A percentile compares a stretch with the other conserved stretches of the same genome.
phyloP scores from a whole-genome alignment of 495 filamentous ascomycete genomes.

The Echria macrotheca region DNA sequence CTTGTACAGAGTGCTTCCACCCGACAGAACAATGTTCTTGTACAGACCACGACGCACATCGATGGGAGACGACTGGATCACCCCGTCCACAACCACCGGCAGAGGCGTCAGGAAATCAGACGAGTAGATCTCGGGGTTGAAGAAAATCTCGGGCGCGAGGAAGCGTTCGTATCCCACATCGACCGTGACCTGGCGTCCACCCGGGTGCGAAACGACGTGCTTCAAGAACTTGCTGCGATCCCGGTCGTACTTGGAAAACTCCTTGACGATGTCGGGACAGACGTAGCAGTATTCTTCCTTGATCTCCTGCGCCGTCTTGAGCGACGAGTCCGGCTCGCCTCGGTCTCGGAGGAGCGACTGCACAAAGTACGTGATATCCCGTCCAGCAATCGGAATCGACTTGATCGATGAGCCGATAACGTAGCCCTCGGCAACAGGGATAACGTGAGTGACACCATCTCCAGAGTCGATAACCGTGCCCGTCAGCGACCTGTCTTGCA shows the following conservation, averaged over 20 bases:
- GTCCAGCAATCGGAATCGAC: conserved; percentile 93
- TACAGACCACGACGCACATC: conserved; percentile 95
- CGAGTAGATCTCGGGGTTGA: conserved; percentile 98
- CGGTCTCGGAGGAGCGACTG: conserved; percentile 93
- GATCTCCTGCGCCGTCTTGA: conserved; percentile 95
- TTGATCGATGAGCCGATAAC: conserved; percentile 99
- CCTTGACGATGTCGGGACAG: conserved; percentile 96
- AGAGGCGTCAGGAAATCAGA: conserved; percentile 96
- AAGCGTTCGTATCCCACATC: conserved; percentile 98
- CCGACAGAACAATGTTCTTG: conserved; percentile 98
- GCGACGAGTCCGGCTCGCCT: conserved; percentile 89
- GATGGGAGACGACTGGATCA: conserved; percentile 95
- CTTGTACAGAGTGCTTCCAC: conserved; percentile 94
- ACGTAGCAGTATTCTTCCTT: conserved; percentile 99
- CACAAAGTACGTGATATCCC: conserved; percentile 97
- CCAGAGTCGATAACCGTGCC: conserved; percentile 97
- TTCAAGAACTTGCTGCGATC: conserved; percentile 87
- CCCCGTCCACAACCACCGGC: conserved; percentile 87
- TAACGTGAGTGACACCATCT: conserved; percentile 97
- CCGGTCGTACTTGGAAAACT: conserved; percentile 85
- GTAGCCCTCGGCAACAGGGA: conserved; percentile 97
- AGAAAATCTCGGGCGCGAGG: conserved; percentile 97
- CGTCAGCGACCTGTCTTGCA: conserved; percentile 92
- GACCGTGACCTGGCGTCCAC: conserved; percentile 74
- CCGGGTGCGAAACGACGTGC: conserved; percentile 80